These are phyloP conservation scores for Isabelozyma pseudorhagii DNA, from an alignment of 805 yeast genomes.

Conservation along the genomic window DNA sequence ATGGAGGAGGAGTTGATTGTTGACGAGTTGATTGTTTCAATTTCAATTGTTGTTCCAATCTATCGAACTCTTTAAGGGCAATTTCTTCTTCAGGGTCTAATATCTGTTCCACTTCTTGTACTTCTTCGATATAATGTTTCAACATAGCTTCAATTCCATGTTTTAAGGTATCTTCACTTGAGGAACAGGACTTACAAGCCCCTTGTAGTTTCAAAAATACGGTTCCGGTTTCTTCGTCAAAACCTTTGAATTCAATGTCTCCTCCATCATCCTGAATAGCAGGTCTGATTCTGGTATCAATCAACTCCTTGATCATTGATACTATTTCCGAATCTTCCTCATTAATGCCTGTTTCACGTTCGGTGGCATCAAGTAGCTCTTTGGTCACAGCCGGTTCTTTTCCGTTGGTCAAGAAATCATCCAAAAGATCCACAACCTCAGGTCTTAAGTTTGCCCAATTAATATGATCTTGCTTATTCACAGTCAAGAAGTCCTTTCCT, in stretches of 20 bases:
- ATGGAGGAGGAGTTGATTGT: conserved; percentile 24
- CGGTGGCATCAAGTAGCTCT: conserved; percentile 36
- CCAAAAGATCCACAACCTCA: conserved; percentile 62
- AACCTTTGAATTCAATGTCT: conserved; percentile 84
- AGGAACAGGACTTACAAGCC: conserved; percentile 91
- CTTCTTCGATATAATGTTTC: conserved; percentile 95
- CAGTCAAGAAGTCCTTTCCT: conserved; percentile 71
- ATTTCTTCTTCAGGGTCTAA: conserved; percentile 72
- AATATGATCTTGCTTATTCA: conserved; percentile 58
- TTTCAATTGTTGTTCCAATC: conserved; percentile 57
- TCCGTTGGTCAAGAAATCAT: conserved; percentile 41
- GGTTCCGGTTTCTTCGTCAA: conserved; percentile 80
- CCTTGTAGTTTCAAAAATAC: conserved; percentile 90
- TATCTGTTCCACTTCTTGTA: conserved; percentile 82
- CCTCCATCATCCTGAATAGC: conserved; percentile 99
- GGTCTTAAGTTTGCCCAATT: conserved; percentile 60
- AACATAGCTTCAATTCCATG: conserved; percentile 97
- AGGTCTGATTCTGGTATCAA: conserved; percentile 93
- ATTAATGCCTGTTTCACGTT: conserved; percentile 39
- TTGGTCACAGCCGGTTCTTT: conserved; percentile 39
- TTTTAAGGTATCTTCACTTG: conserved; percentile 87
- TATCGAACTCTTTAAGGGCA: conserved; percentile 80
- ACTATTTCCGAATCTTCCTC: conserved; percentile 68
- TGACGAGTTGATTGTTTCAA: conserved; percentile 8
- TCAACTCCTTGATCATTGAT: conserved; percentile 85